Evolutionary conservation across 2,329 filamentous ascomycete genomes (phyloP).

Genomic region (Metarhizium album): DNA sequence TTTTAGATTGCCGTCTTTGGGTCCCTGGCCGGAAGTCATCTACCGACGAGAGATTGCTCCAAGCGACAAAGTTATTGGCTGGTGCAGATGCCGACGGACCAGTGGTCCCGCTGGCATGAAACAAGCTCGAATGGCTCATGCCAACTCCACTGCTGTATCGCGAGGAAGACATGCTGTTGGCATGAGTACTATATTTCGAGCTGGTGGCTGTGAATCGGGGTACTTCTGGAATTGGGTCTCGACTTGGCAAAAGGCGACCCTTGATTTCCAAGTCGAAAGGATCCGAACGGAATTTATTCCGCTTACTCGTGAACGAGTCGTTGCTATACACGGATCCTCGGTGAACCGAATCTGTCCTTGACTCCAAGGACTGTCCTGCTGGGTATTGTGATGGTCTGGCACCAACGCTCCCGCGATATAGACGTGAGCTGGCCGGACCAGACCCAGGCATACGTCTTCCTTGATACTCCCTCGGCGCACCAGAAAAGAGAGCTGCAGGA

Average conservation of each 20-base stretch:
- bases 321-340: constrained; percentile 29
- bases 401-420: constrained; percentile 32
- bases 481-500: neutral
- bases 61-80: neutral
- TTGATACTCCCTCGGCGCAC: neutral
- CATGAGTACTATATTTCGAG: constrained; percentile 38
- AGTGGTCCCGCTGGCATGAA: constrained; percentile 6
- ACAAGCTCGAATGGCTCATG: constrained; percentile 29
- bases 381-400: constrained; percentile 16
- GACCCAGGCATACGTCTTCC: constrained; percentile 5
- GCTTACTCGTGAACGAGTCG: constrained; percentile 33
- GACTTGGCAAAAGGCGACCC: constrained; percentile 10
- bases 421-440: constrained; percentile 30
- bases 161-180: constrained; percentile 23
- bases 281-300: constrained; percentile 51
- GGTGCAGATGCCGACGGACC: neutral
- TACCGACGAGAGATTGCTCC: neutral
- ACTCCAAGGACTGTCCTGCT: constrained; percentile 19
- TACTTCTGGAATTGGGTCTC: constrained; percentile 11
- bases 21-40: neutral
- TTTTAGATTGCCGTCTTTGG: neutral
- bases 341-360: constrained; percentile 23
- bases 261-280: constrained; percentile 51
- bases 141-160: constrained; percentile 42
- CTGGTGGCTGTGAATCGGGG: constrained; percentile 13